A percentile compares a stretch with the other conserved stretches of the same genome.
These are phyloP conservation scores for Gastrolobium villosum DNA, from an alignment of 306 rosid genomes.

Conservation along the genomic window DNA sequence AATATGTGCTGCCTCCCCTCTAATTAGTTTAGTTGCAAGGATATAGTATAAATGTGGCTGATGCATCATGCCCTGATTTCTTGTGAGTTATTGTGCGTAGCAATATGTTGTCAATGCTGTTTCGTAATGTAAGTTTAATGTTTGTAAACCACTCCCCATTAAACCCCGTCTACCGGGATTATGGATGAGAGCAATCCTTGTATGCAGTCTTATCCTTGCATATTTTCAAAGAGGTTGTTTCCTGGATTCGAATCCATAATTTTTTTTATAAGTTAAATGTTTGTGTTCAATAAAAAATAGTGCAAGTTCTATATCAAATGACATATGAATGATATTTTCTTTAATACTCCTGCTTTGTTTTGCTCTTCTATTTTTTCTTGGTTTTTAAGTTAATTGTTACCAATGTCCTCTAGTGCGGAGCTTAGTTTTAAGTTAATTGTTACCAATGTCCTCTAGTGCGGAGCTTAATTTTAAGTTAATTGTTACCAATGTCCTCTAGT, in stretches of 20 bases:
- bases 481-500: conserved; percentile 2
- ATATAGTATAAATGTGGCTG: neutral
- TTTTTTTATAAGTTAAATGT: neutral
- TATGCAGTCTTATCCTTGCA: too few species aligned
- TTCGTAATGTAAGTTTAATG: neutral
- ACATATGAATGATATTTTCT: conserved; percentile 12
- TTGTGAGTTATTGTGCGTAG: conserved; percentile 21
- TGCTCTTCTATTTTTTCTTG: neutral
- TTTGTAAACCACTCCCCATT: neutral
- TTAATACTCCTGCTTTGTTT: conserved; percentile 20
- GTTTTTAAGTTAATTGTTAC: neutral
- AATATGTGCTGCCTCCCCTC: conserved; percentile 10
- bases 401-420: neutral
- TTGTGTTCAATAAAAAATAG: neutral
- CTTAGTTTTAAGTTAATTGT: too few species aligned
- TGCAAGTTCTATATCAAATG: conserved; percentile 15
- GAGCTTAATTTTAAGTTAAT: neutral
- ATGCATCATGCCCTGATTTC: neutral
- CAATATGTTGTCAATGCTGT: conserved; percentile 18
- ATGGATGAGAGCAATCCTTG: too few species aligned
- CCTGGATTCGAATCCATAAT: too few species aligned
- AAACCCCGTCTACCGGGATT: too few species aligned
- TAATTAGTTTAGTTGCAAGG: neutral
- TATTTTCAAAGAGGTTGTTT: too few species aligned
- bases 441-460: neutral